A percentile compares a stretch with the other conserved stretches of the same genome.
Evolutionary conservation across 2,329 filamentous ascomycete species (phyloP).

Genomic region (Calonectria hongkongensis): DNA sequence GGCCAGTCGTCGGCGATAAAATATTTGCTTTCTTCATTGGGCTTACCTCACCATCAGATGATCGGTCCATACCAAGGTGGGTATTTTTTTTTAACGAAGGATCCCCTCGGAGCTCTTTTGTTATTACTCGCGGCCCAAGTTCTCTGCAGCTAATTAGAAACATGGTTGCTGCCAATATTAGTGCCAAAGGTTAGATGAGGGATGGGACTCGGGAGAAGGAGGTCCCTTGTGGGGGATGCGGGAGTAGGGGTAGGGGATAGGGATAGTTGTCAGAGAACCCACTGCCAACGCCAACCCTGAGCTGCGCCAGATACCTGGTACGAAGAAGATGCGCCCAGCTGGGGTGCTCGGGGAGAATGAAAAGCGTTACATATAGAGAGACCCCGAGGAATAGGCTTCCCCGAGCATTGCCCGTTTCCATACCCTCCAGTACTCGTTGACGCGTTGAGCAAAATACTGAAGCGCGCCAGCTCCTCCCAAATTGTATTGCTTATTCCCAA

Average conservation of each 20-base stretch:
- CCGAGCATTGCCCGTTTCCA: slow-evolving; percentile 33
- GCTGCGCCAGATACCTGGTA: slow-evolving; percentile 46
- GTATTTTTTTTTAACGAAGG: slow-evolving; percentile 1
- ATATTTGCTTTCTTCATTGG: slow-evolving; percentile 21
- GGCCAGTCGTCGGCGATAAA: slow-evolving; percentile 24
- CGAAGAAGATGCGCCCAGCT: slow-evolving; percentile 28
- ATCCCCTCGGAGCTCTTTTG: slow-evolving; percentile 4
- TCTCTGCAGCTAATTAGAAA: slow-evolving; percentile 31
- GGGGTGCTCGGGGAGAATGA: slow-evolving; percentile 34
- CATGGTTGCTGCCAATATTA: slow-evolving; percentile 22
- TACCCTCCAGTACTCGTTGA: slow-evolving; percentile 45
- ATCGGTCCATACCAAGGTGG: slow-evolving; percentile 29
- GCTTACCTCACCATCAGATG: slow-evolving; percentile 31
- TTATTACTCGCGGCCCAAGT: slow-evolving; percentile 14
- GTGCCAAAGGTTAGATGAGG: slow-evolving; percentile 45
- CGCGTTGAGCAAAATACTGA: slow-evolving; percentile 28
- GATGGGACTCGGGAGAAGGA: slow-evolving; percentile 38
- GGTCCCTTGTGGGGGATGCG: slow-evolving; percentile 47
- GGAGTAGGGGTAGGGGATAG: slow-evolving; percentile 46
- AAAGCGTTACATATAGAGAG: slow-evolving; percentile 32
- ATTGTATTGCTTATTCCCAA: slow-evolving; percentile 21
- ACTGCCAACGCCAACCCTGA: slow-evolving; percentile 42
- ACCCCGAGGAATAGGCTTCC: slow-evolving; percentile 29
- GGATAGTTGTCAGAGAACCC: slow-evolving; percentile 42
- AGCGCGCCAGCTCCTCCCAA: background rate